Base-by-base conservation (phyloP, 2,329 filamentous ascomycete genomes). In the Penicillium capsulatum region DNA sequence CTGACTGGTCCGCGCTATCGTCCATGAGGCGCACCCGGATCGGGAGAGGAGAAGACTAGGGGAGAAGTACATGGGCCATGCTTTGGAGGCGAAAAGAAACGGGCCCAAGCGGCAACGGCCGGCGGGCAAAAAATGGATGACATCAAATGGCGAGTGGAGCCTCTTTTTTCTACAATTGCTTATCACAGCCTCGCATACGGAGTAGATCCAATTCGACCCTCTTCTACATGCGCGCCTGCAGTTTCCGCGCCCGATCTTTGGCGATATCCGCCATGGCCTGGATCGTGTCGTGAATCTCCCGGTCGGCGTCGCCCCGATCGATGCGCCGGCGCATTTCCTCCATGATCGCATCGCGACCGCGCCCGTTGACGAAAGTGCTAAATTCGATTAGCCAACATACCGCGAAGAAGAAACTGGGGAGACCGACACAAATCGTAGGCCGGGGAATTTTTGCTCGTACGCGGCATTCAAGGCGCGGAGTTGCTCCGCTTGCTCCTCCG, bases 241-340 rank as follows among this genome's bases (percentile, higher is more conserved):
- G 63, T 64, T 89, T 94, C 20, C 66, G 63, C 1, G 83, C 86
- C 34, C 90, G 77, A 57, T 95, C 87, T 36, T 79, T 77, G 19
- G 90, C 90, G 58, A 96, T 96, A 55, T 89, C 85, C 58, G 87
- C 88, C 86, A 96, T 95, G 28, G 90, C 89, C 84, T 84, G 75
- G 34, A 95, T 83, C 4, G 79, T 86, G 51, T 85, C 85, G 40
- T 70, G 63, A 45, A 88, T 78, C 67, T 96, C 90, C 11, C 71
- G 71, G 16, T 72, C 65, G 36, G 81, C 70, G 60, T 91, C 77
- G 1, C 75, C 80, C 36, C 82, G 70, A 11, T 74, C 76, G 56
- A 95, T 94, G 36, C 90, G 75, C 36, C 67, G 62, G 47, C 76
- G 76, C 86, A 95, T 94, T 55, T 95, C 82, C 47, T 79, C 73